Evolutionary conservation across 1,139 yeast species (phyloP), one percentile per base, ranked within the genome.

Genomic region (Kodamaea plutei): DNA sequence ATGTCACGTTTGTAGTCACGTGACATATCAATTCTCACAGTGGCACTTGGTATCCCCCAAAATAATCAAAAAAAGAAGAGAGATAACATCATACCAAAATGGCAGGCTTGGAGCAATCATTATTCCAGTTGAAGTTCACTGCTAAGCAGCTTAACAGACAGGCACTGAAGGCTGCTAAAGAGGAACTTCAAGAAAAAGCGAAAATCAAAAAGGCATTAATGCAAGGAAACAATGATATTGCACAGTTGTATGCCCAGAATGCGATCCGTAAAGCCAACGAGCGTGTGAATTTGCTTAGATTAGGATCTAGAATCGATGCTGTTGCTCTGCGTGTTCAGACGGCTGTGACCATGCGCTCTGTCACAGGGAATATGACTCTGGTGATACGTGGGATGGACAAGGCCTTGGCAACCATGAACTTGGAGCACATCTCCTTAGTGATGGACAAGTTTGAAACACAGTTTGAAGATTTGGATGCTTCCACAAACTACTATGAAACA

Each of bases 401-500:
- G 48, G 98, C 98, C 1, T 73, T 93, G 61, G 94, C 85, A 50
- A 81, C 94, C 23, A 93, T 93, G 98, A 91, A 93, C 55, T 64
- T 93, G 40, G 97, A 93, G 52, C 75, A 77, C 46, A 91, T 93
- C 23, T 85, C 96, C 6, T 61, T 88, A 62, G 94, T 91, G 11
- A 91, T 93, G 98, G 98, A 91, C 58, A 89, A 87, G 56, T 93
- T 93, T 54, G 99, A 93, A 56, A 76, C 71, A 38, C 99, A 93
- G 56, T 93, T 93, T 51, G 98, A 93, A 55, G 97, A 93, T 51
- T 66, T 93, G 46, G 98, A 93, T 55, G 94, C 96, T 6, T 77
- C 93, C 22, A 82, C 97, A 0, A 84, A 88, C 44, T 93, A 91
- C 54, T 91, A 91, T 56, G 97, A 93, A 54, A 75, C 79, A 28